Evolutionary conservation across 768 basidiomycete genomes (phyloP).

Genomic region (Leccinum variicolor): DNA sequence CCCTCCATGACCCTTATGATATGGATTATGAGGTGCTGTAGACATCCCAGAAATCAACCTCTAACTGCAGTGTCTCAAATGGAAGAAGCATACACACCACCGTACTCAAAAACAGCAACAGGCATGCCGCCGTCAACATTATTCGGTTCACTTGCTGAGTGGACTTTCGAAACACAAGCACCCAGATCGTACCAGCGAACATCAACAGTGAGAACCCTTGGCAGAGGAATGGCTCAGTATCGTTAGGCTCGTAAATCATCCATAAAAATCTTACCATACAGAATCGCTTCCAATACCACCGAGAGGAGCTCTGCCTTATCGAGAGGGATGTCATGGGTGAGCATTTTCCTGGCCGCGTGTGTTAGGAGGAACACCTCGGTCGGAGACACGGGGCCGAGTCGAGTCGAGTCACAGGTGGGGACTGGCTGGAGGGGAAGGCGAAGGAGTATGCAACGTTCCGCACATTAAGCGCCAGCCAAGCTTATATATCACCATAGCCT

Average conservation of each 20-base stretch:
- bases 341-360: background rate
- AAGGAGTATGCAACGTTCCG: background rate
- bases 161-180: conserved; percentile 8
- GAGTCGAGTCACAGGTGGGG: background rate
- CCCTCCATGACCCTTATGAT: conserved; percentile 26
- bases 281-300: conserved; percentile 12
- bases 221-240: background rate
- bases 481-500: background rate
- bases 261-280: conserved; percentile 14
- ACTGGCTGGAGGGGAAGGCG: background rate
- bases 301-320: conserved; percentile 23
- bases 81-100: conserved; percentile 14
- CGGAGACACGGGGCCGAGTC: background rate
- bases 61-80: no score
- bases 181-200: conserved; percentile 32
- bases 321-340: conserved; percentile 6
- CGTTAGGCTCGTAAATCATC: background rate
- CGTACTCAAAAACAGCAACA: conserved; percentile 31
- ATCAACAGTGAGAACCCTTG: conserved; percentile 36
- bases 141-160: conserved; percentile 12
- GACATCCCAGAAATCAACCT: background rate
- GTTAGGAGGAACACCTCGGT: background rate
- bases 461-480: background rate
- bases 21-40: conserved; percentile 27
- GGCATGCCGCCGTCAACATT: conserved; percentile 23